Evolutionary conservation across 306 rosid genomes (phyloP).

Genomic region (Psophocarpus tetragonolobus): DNA sequence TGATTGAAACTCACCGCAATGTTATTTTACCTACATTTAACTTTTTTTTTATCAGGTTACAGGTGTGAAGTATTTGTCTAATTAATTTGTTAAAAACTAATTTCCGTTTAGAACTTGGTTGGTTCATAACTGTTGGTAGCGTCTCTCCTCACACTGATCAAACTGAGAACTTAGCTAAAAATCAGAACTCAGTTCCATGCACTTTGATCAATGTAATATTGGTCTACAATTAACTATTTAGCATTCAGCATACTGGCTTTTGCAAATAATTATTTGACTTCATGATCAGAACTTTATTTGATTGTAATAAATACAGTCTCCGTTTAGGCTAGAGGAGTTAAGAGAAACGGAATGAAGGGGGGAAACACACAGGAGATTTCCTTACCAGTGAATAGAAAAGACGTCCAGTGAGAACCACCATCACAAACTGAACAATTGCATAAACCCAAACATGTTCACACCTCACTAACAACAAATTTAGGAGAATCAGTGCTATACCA

Average conservation of each 20-base stretch:
- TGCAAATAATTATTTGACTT: background rate
- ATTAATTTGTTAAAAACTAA: no score
- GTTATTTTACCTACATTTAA: background rate
- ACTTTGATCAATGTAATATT: background rate
- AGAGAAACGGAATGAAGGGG: background rate
- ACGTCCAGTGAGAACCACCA: slow-evolving; percentile 58
- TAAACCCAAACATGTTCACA: slow-evolving; percentile 66
- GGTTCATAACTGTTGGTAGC: no score
- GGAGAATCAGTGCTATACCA: slow-evolving; percentile 8
- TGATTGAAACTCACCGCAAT: background rate
- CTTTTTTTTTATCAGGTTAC: no score
- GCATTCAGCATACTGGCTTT: background rate
- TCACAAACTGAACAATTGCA: slow-evolving; percentile 49
- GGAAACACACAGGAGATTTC: background rate
- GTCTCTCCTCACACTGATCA: no score
- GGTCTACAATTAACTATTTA: background rate
- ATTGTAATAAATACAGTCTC: background rate
- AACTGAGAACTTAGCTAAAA: no score
- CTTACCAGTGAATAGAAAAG: slow-evolving; percentile 63
- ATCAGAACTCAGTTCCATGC: no score
- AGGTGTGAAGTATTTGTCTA: no score
- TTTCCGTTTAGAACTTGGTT: no score
- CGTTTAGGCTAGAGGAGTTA: background rate
- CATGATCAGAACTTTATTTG: background rate
- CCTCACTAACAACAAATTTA: slow-evolving; percentile 42